These are phyloP conservation scores for Nemania diffusa DNA, from an alignment of 2,329 filamentous ascomycete genomes.

Conservation along the genomic window DNA sequence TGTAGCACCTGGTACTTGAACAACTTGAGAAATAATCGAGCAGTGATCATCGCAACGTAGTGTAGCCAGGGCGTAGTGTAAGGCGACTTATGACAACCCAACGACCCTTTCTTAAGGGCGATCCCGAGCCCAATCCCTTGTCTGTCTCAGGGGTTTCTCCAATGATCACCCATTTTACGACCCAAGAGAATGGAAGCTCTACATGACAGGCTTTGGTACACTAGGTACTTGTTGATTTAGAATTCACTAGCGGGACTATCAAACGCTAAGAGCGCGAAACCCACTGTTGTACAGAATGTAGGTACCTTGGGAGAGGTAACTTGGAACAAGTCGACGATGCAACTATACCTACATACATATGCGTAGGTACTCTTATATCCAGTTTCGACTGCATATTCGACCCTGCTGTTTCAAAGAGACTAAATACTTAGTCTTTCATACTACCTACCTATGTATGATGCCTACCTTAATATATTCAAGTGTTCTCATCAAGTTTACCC, in stretches of 20 bases:
- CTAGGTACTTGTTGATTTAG: neutral
- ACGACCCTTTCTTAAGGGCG: constrained; percentile 18
- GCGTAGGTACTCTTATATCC: neutral
- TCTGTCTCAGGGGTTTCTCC: constrained; percentile 30
- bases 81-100: constrained; percentile 15
- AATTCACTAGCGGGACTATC: neutral
- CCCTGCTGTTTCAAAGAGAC: neutral
- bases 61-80: neutral
- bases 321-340: neutral
- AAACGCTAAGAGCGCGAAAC: neutral
- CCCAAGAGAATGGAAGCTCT: constrained; percentile 34
- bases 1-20: neutral
- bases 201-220: constrained; percentile 22
- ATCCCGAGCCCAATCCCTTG: constrained; percentile 24
- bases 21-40: neutral
- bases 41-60: constrained; percentile 1
- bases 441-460: neutral
- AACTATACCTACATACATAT: neutral
- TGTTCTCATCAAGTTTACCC: neutral
- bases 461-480: neutral
- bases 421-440: too few species aligned
- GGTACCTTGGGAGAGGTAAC: neutral
- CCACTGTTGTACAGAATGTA: neutral
- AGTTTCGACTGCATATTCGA: neutral
- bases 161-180: constrained; percentile 29